phyloP scores from a whole-genome alignment of 148 eudicot genomes.

The Vaccinium darrowii region DNA sequence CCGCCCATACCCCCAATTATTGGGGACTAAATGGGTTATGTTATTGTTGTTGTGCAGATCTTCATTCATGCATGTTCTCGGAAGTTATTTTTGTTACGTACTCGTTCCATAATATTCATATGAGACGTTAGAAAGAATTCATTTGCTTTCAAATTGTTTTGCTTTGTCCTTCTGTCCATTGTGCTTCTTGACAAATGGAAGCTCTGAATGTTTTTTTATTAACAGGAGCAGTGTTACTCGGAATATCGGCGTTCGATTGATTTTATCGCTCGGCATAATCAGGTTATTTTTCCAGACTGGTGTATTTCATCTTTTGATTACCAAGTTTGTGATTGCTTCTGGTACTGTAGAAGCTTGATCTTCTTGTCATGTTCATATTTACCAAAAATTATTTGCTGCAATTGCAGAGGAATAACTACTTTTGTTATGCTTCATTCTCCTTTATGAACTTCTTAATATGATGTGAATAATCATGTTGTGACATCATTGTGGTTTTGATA shows the following conservation, averaged over 20 bases:
- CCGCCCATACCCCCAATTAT: no score
- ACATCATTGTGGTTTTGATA: neutral
- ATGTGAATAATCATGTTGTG: neutral
- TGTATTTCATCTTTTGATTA: neutral
- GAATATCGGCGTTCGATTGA: slow-evolving; percentile 42
- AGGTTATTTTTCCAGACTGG: slow-evolving; percentile 26
- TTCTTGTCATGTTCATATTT: neutral
- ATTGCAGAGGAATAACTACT: neutral
- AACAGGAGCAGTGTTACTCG: slow-evolving; percentile 37
- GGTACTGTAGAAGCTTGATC: neutral
- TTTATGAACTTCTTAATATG: neutral
- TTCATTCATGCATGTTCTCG: neutral
- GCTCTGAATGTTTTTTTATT: neutral
- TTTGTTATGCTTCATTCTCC: neutral
- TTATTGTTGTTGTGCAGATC: neutral
- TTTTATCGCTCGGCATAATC: slow-evolving; percentile 28
- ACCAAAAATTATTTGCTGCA: neutral
- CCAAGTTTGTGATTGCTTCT: neutral
- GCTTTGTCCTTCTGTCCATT: neutral
- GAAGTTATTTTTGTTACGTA: neutral
- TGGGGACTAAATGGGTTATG: no score
- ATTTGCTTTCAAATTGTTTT: neutral
- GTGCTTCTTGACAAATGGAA: neutral
- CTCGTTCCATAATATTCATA: no score
- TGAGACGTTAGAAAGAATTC: neutral